A percentile compares a stretch with the other conserved stretches of the same genome.
These are phyloP conservation scores for Silybum marianum DNA, from an alignment of 129 eudicot species.

Conservation along the genomic window DNA sequence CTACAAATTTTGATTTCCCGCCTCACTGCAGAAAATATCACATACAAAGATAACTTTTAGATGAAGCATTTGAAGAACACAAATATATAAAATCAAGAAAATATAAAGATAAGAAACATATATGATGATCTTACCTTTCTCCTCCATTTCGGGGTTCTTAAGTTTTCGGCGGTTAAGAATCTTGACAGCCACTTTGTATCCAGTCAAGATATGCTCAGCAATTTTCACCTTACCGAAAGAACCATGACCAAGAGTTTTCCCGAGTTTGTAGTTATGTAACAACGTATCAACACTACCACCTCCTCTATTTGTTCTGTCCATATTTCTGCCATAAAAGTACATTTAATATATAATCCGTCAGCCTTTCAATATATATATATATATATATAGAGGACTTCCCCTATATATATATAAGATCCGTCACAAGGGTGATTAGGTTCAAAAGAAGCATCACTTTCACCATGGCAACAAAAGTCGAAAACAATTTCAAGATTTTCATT, in stretches of 20 bases:
- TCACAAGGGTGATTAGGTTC: not conserved
- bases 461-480: not conserved
- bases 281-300: conserved; percentile 42
- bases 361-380: too few relatives aligned
- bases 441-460: not conserved
- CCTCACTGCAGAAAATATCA: conserved; percentile 50
- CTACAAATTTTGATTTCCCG: conserved; percentile 82
- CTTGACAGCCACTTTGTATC: conserved; percentile 76
- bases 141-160: conserved; percentile 64
- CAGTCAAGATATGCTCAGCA: conserved; percentile 65
- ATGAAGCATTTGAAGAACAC: not conserved
- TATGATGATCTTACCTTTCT: conserved; percentile 47
- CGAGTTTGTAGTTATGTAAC: conserved; percentile 61
- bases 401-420: not conserved
- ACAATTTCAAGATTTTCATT: not conserved
- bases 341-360: not conserved
- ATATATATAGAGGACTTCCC: too few relatives aligned
- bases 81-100: not conserved
- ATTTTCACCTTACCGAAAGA: conserved; percentile 75
- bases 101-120: not conserved
- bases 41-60: not conserved
- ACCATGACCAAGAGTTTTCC: conserved; percentile 77
- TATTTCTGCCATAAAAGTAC: conserved; percentile 44
- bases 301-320: conserved; percentile 56
- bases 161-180: conserved; percentile 71